Percentiles rank a stretch among this genome's conserved stretches.
Conservation (phyloP, 73 alveolate species). For the Blepharisma stoltei region DNA sequence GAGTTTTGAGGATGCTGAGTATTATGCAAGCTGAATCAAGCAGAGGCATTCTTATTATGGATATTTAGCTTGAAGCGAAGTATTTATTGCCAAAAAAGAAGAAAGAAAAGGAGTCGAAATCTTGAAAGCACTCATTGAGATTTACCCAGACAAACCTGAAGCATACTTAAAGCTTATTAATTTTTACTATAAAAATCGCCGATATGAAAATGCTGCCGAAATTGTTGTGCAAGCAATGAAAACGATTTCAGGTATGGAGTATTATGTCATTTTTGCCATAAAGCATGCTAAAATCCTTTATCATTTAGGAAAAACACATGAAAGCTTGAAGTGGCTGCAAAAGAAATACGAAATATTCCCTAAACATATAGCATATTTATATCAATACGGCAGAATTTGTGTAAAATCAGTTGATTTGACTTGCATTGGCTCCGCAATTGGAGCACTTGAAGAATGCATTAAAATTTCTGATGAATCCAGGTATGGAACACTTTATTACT, state of each 20-base stretch:
- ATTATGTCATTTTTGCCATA: neutral
- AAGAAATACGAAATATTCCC: neutral
- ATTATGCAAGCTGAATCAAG: conserved; percentile 45
- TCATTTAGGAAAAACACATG: neutral
- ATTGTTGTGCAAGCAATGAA: neutral
- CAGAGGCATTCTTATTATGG: conserved; percentile 39
- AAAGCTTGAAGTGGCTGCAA: conserved; percentile 8
- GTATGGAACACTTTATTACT: neutral
- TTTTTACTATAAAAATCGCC: neutral
- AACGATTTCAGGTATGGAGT: neutral
- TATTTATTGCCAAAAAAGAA: conserved; percentile 26
- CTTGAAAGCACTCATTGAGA: conserved; percentile 38
- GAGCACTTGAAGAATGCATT: conserved; percentile 58
- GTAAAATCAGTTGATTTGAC: neutral
- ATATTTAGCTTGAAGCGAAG: conserved; percentile 63
- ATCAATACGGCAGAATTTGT: conserved; percentile 27
- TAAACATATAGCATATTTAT: neutral
- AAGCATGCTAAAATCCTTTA: neutral
- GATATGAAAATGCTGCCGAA: neutral
- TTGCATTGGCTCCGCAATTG: conserved; percentile 49
- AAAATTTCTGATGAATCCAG: conserved; percentile 37
- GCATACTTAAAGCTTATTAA: conserved; percentile 60
- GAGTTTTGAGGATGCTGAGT: conserved; percentile 33
- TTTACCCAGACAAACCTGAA: conserved; percentile 43
- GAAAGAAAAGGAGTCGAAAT: conserved; percentile 38